phyloP scores from a whole-genome alignment of 2,329 filamentous ascomycete genomes.

The Beauveria scarabaeidicola region DNA sequence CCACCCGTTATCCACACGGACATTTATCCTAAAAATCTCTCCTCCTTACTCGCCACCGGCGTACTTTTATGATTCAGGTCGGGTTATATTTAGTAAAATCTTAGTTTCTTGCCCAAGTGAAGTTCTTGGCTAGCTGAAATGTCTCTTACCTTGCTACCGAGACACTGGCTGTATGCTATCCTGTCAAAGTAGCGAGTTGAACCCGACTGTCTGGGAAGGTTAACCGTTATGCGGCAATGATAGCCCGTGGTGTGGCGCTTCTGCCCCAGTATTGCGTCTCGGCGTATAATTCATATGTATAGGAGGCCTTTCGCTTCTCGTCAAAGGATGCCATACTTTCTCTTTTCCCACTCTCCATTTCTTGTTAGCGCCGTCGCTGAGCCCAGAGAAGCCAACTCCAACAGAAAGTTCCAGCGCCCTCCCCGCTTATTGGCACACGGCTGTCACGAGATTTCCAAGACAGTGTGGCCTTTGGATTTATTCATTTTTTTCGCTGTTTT shows the following conservation, averaged over 20 bases:
- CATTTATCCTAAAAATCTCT: constrained; percentile 1
- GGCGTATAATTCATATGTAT: constrained; percentile 10
- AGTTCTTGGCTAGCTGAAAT: not conserved
- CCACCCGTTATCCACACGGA: not conserved
- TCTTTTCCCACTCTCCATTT: not conserved
- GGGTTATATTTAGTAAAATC: not conserved
- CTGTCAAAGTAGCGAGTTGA: not conserved
- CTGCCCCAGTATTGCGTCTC: constrained; percentile 9
- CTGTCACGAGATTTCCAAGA: constrained; percentile 4
- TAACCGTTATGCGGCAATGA: not conserved
- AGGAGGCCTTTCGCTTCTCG: constrained; percentile 2
- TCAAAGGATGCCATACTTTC: not conserved
- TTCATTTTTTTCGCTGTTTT: not conserved
- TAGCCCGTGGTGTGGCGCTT: constrained; percentile 7
- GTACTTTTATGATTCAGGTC: not conserved
- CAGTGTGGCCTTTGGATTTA: not conserved
- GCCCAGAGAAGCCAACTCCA: not conserved
- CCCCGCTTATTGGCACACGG: constrained; percentile 6
- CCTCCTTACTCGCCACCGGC: not conserved
- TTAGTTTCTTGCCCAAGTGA: not conserved
- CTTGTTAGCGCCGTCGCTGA: constrained; percentile 2
- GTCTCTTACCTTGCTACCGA: not conserved
- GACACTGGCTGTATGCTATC: not conserved
- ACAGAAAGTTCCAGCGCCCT: not conserved
- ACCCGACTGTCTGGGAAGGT: constrained; percentile 5